Conservation (phyloP, 148 eudicot species). For the Drosera capensis region DNA sequence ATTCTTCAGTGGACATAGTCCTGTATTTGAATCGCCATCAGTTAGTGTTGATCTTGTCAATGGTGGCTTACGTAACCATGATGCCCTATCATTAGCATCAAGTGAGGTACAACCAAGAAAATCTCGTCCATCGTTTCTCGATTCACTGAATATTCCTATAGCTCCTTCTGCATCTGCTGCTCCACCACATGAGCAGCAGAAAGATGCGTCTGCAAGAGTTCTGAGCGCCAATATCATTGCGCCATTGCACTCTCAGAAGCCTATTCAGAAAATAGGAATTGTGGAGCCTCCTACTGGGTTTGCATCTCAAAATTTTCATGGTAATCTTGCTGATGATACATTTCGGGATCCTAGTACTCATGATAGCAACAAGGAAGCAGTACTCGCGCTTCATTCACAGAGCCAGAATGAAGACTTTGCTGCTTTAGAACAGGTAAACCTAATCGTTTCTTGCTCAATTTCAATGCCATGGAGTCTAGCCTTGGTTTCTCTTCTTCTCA, state of each 20-base stretch:
- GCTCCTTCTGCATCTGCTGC: conserved; percentile 24
- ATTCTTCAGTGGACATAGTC: conserved; percentile 16
- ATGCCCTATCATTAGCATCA: conserved; percentile 17
- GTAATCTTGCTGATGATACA: conserved; percentile 19
- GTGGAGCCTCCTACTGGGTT: conserved; percentile 15
- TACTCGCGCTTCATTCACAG: conserved; percentile 25
- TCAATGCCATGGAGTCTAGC: background rate
- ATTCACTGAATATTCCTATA: conserved; percentile 52
- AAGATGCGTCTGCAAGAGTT: conserved; percentile 12
- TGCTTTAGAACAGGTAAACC: conserved; percentile 99
- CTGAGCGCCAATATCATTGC: conserved; percentile 18
- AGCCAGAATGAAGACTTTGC: conserved; percentile 83
- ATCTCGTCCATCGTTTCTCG: conserved; percentile 86
- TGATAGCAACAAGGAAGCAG: conserved; percentile 25
- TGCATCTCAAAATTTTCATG: conserved; percentile 7
- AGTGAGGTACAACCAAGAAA: conserved; percentile 37
- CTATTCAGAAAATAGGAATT: conserved; percentile 8
- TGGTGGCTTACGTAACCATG: conserved; percentile 19
- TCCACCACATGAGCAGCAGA: conserved; percentile 24
- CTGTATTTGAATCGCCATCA: conserved; percentile 29
- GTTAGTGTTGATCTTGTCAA: conserved; percentile 21
- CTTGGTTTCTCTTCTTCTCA: background rate
- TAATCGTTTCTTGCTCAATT: conserved; percentile 7
- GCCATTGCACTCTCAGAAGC: conserved; percentile 19
- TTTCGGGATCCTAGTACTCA: conserved; percentile 13